phyloP scores from a whole-genome alignment of 1,284 basidiomycete genomes.

The Rhodofomes roseus region DNA sequence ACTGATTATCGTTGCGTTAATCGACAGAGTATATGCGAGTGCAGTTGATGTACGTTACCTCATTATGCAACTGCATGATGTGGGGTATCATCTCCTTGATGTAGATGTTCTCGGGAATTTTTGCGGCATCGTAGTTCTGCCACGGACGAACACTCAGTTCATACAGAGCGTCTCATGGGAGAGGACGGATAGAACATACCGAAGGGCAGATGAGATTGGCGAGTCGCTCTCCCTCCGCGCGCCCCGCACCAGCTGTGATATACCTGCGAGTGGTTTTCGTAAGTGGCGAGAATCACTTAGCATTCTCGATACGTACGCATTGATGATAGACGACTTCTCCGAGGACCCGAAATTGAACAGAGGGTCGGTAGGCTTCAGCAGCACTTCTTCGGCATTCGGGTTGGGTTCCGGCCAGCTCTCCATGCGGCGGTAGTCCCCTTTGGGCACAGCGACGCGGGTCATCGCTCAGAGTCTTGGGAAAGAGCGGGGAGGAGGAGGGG shows the following conservation, averaged over 20 bases:
- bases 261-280: background rate
- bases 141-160: background rate
- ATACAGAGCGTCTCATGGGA: background rate
- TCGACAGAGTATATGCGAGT: background rate
- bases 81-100: slow-evolving; percentile 1
- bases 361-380: background rate
- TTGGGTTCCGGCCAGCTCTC: background rate
- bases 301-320: background rate
- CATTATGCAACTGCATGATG: slow-evolving; percentile 1
- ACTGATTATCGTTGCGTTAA: background rate
- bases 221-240: background rate
- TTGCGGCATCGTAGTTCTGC: background rate
- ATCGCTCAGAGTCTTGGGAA: background rate
- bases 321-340: background rate
- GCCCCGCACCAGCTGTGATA: background rate
- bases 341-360: background rate
- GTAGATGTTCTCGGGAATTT: background rate
- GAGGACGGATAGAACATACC: background rate
- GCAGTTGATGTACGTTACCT: background rate
- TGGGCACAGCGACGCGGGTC: background rate
- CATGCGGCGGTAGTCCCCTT: background rate
- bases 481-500: background rate
- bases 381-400: background rate
- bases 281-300: background rate
- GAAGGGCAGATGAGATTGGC: slow-evolving; percentile 1